Evolutionary conservation across 805 yeast genomes (phyloP).

Genomic region (Candida koratica): DNA sequence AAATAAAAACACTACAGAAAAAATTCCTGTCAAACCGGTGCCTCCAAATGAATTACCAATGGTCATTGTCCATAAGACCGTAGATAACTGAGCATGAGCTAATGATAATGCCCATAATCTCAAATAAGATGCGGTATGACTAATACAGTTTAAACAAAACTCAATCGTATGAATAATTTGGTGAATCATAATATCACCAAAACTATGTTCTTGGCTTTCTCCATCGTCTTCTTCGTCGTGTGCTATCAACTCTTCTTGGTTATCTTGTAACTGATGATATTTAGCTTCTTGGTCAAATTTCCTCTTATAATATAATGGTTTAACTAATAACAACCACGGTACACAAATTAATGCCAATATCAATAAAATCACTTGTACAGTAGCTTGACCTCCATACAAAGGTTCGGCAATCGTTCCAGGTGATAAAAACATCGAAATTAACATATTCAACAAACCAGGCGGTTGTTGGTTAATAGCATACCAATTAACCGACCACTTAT

Average conservation of each 20-base stretch:
- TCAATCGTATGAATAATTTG: slow-evolving; percentile 97
- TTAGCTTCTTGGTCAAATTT: slow-evolving; percentile 50
- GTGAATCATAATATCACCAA: slow-evolving; percentile 94
- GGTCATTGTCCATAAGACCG: slow-evolving; percentile 97
- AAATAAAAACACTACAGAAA: slow-evolving; percentile 74
- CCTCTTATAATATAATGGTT: slow-evolving; percentile 71
- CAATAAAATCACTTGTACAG: slow-evolving; percentile 68
- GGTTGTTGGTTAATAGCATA: slow-evolving; percentile 68
- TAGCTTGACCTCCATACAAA: slow-evolving; percentile 74
- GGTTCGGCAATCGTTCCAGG: slow-evolving; percentile 86
- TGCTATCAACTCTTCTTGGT: slow-evolving; percentile 22
- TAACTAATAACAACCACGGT: slow-evolving; percentile 83
- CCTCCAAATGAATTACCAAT: slow-evolving; percentile 69
- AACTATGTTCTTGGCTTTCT: slow-evolving; percentile 57
- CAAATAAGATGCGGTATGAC: slow-evolving; percentile 96
- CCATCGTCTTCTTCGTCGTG: slow-evolving; percentile 36
- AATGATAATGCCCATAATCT: slow-evolving; percentile 96
- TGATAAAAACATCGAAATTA: slow-evolving; percentile 89
- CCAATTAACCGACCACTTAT: slow-evolving; percentile 97
- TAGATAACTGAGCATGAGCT: slow-evolving; percentile 93
- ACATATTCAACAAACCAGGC: slow-evolving; percentile 91
- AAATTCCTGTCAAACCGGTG: slow-evolving; percentile 62
- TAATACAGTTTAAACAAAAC: slow-evolving; percentile 93
- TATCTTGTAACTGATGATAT: slow-evolving; percentile 41
- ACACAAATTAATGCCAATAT: slow-evolving; percentile 81